Conservation (phyloP, 108 stramenopile genomes). For the Nitzschia putrida region DNA sequence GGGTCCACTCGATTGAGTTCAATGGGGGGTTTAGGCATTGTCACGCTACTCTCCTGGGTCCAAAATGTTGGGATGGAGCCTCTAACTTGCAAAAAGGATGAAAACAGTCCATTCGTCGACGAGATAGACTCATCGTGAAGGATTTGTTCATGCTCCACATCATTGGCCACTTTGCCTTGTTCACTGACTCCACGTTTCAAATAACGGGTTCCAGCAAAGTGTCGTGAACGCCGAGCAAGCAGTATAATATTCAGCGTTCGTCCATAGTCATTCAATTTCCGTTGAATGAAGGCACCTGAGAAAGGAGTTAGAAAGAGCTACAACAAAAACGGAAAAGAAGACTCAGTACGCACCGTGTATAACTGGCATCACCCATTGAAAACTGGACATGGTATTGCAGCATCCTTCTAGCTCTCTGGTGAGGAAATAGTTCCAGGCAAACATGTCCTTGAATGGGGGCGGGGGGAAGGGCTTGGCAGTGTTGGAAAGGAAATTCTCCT, state of each 20-base stretch:
- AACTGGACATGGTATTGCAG: slow-evolving; percentile 78
- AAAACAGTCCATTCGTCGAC: slow-evolving; percentile 73
- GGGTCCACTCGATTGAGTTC: slow-evolving; percentile 92
- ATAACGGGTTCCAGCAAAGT: slow-evolving; percentile 98
- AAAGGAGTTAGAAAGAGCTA: neutral
- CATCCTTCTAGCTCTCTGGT: slow-evolving; percentile 88
- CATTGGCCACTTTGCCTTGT: slow-evolving; percentile 95
- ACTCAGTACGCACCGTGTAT: slow-evolving; percentile 71
- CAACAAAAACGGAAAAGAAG: neutral
- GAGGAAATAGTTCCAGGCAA: slow-evolving; percentile 95
- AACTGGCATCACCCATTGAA: slow-evolving; percentile 88
- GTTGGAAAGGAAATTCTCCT: slow-evolving; percentile 92
- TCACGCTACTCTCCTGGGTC: slow-evolving; percentile 93
- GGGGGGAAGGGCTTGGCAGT: slow-evolving; percentile 77
- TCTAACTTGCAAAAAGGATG: slow-evolving; percentile 91
- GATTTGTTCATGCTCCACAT: slow-evolving; percentile 93
- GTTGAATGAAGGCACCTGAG: slow-evolving; percentile 84
- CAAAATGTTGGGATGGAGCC: slow-evolving; percentile 97
- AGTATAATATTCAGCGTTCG: slow-evolving; percentile 87
- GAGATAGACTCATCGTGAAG: slow-evolving; percentile 87
- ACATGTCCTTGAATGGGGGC: slow-evolving; percentile 92
- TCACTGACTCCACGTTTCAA: slow-evolving; percentile 96
- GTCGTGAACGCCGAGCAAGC: slow-evolving; percentile 90
- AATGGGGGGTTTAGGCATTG: slow-evolving; percentile 97
- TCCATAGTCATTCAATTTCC: slow-evolving; percentile 89